Evolutionary conservation across 1,139 yeast species (phyloP).

Genomic region (Kodamaea sp.): DNA sequence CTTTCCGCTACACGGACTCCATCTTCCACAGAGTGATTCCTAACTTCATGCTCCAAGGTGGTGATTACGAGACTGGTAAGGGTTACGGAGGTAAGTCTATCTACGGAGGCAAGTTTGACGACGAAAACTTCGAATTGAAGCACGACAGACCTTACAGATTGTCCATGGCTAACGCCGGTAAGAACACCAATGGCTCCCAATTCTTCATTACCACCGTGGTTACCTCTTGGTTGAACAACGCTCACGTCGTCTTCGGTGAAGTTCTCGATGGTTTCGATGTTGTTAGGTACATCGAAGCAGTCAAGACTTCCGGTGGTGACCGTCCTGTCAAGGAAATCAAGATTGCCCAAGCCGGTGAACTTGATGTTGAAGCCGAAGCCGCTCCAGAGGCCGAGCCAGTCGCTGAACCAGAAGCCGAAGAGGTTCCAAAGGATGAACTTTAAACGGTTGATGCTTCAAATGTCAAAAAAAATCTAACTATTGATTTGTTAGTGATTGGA

Average conservation of each 20-base stretch:
- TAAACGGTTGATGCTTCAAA: too few species aligned
- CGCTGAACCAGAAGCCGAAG: constrained; percentile 17
- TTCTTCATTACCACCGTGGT: constrained; percentile 65
- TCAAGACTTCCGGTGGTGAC: constrained; percentile 50
- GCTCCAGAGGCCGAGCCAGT: constrained; percentile 28
- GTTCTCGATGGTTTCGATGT: constrained; percentile 69
- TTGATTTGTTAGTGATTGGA: too few species aligned
- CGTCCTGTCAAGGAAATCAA: constrained; percentile 54
- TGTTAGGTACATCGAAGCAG: constrained; percentile 55
- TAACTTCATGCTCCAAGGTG: constrained; percentile 63
- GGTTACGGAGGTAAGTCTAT: constrained; percentile 64
- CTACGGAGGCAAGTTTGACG: constrained; percentile 57
- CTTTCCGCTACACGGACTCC: constrained; percentile 50
- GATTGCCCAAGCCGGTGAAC: constrained; percentile 50
- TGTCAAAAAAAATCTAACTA: too few species aligned
- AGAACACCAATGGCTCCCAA: constrained; percentile 63
- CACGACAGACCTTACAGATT: constrained; percentile 60
- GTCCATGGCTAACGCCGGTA: constrained; percentile 69
- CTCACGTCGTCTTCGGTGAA: constrained; percentile 82
- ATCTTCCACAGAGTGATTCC: constrained; percentile 61
- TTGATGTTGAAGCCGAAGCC: constrained; percentile 26
- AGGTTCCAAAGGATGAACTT: constrained; percentile 30
- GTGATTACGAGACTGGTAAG: constrained; percentile 59
- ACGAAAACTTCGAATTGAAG: constrained; percentile 57
- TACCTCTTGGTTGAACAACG: constrained; percentile 65